phyloP scores from a whole-genome alignment of 139 green algal species.

The Spirogloea muscicola region DNA sequence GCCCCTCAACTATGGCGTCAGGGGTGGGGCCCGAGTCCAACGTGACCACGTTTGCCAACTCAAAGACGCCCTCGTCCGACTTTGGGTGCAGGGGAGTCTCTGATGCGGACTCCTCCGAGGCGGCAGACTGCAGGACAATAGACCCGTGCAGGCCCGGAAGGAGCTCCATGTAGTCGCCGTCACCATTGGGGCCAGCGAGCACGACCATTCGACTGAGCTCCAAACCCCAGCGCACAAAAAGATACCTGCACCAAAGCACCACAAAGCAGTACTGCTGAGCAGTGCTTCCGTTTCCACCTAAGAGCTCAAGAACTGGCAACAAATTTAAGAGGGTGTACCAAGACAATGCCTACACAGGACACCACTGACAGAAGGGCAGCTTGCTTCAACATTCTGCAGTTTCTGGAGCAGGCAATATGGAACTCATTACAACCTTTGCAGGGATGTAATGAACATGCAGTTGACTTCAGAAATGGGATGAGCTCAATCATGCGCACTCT shows the following conservation, averaged over 20 bases:
- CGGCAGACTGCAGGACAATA: no score
- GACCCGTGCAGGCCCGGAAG: slow-evolving; percentile 5
- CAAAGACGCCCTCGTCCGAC: no score
- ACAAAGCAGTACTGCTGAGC: background rate
- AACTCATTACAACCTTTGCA: background rate
- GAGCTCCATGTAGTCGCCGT: slow-evolving; percentile 16
- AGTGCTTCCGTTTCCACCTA: background rate
- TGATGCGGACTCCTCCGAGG: no score
- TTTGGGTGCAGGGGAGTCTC: no score
- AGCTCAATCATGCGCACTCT: background rate
- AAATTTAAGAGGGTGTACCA: no score
- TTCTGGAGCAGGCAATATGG: background rate
- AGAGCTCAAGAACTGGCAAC: no score
- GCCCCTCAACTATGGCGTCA: no score
- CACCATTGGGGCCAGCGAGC: background rate
- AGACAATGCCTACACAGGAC: no score
- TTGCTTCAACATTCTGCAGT: background rate
- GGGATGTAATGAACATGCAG: background rate
- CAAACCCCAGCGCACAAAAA: slow-evolving; percentile 16
- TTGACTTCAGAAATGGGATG: background rate
- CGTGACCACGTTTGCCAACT: no score
- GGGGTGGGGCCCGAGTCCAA: no score
- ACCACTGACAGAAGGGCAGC: background rate
- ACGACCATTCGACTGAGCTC: slow-evolving; percentile 11
- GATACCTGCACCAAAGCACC: slow-evolving; percentile 9